These are phyloP conservation scores for Artemisia argyi DNA, from an alignment of 129 eudicot species.

Conservation along the genomic window DNA sequence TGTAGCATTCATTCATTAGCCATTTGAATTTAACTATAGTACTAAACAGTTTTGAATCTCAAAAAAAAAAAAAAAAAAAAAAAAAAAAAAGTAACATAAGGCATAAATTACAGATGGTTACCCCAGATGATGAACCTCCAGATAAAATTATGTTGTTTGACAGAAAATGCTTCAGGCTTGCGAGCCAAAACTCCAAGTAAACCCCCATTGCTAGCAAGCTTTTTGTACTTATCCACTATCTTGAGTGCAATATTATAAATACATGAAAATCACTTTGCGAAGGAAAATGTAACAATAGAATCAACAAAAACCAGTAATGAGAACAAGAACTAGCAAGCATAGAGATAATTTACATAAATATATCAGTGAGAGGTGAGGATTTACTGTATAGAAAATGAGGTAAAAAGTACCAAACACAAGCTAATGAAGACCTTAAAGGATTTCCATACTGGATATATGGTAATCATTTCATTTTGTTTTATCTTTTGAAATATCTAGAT, in stretches of 20 bases:
- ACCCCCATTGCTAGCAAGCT: constrained; percentile 17
- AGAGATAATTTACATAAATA: neutral
- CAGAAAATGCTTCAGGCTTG: constrained; percentile 31
- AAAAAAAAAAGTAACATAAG: too few relatives aligned
- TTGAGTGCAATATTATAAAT: constrained; percentile 34
- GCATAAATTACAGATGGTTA: neutral
- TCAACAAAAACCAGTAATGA: neutral
- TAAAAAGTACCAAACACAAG: too few relatives aligned
- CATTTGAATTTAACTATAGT: too few relatives aligned
- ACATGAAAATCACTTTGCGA: neutral
- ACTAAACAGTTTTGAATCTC: too few relatives aligned
- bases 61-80: too few relatives aligned
- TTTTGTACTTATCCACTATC: constrained; percentile 15
- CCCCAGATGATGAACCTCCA: neutral
- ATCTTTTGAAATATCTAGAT: too few relatives aligned
- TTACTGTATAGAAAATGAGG: neutral
- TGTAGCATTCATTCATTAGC: too few relatives aligned
- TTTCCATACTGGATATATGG: too few relatives aligned
- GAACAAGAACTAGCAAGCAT: neutral
- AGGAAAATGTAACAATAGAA: neutral
- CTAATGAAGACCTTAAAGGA: too few relatives aligned
- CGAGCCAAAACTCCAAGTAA: constrained; percentile 37
- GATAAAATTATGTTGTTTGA: neutral
- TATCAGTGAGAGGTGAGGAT: neutral
- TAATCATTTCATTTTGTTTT: too few relatives aligned